Percentiles rank a stretch among this genome's conserved stretches.
These are phyloP conservation scores for Jimgerdemannia flammicorona DNA, from an alignment of 192 early-diverging fungal species.

Conservation along the genomic window DNA sequence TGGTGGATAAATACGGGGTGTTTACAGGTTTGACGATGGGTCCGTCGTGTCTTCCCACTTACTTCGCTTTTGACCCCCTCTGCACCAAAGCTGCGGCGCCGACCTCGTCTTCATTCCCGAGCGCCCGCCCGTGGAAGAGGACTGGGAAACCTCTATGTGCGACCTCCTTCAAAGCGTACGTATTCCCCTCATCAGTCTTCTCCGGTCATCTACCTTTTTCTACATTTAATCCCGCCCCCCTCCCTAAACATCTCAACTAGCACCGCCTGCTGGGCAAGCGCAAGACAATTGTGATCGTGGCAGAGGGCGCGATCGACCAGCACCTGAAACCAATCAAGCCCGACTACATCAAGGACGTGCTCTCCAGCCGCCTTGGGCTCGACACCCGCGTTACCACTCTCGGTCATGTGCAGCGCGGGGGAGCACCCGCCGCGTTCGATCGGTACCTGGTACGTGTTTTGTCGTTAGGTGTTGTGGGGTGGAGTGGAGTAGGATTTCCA, in stretches of 20 bases:
- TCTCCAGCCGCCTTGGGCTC: slow-evolving; percentile 72
- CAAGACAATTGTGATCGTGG: slow-evolving; percentile 93
- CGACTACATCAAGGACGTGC: slow-evolving; percentile 78
- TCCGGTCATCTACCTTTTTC: neutral
- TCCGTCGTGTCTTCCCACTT: neutral
- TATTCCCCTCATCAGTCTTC: slow-evolving; percentile 5
- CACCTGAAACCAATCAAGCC: slow-evolving; percentile 84
- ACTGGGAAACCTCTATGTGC: slow-evolving; percentile 92
- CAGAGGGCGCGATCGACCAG: slow-evolving; percentile 93
- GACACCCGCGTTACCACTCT: slow-evolving; percentile 94
- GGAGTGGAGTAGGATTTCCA: too few relatives aligned
- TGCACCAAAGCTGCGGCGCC: slow-evolving; percentile 64
- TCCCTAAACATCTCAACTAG: neutral
- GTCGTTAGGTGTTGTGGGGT: too few relatives aligned
- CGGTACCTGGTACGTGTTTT: slow-evolving; percentile 63
- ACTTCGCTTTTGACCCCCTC: neutral
- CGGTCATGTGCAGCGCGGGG: slow-evolving; percentile 96
- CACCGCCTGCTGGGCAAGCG: slow-evolving; percentile 83
- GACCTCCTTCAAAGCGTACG: slow-evolving; percentile 55
- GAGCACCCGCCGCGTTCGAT: slow-evolving; percentile 86
- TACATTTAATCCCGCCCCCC: neutral
- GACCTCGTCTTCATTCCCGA: slow-evolving; percentile 98
- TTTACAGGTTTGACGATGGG: neutral
- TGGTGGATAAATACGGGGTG: neutral
- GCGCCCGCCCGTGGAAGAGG: slow-evolving; percentile 76